A percentile compares a stretch with the other conserved stretches of the same genome.
These are phyloP conservation scores for Alternaria ethzedia DNA, from an alignment of 2,329 filamentous ascomycete genomes.

Conservation along the genomic window DNA sequence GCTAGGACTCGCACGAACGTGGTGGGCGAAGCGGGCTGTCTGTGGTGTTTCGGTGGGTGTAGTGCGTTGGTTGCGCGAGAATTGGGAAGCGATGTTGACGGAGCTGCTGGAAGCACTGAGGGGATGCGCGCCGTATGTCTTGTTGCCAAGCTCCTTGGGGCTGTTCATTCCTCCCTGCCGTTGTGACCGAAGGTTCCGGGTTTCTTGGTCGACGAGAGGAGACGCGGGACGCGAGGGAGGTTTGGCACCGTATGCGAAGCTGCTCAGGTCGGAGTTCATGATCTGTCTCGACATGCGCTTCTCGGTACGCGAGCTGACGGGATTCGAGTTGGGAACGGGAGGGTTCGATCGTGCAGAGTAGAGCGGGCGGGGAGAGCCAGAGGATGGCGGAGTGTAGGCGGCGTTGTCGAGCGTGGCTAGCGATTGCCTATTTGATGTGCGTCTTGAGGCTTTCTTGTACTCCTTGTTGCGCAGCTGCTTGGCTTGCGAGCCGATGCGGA, in stretches of 20 bases:
- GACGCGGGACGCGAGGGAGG: conserved; percentile 73
- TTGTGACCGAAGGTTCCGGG: conserved; percentile 59
- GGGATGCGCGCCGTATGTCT: conserved; percentile 63
- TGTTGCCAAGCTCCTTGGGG: conserved; percentile 60
- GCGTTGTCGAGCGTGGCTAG: conserved; percentile 77
- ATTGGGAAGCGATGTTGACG: conserved; percentile 55
- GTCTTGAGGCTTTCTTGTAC: conserved; percentile 64
- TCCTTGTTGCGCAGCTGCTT: conserved; percentile 58
- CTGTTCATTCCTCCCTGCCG: conserved; percentile 66
- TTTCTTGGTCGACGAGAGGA: conserved; percentile 67
- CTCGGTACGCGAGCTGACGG: conserved; percentile 50
- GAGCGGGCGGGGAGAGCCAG: conserved; percentile 68
- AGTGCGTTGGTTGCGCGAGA: conserved; percentile 41
- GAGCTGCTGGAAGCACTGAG: conserved; percentile 61
- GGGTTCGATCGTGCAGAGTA: conserved; percentile 59
- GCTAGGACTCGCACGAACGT: conserved; percentile 82
- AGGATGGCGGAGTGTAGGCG: conserved; percentile 66
- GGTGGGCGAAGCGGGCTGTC: conserved; percentile 67
- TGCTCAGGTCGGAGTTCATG: conserved; percentile 50
- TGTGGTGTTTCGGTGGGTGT: conserved; percentile 70
- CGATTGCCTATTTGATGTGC: conserved; percentile 80
- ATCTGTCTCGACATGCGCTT: conserved; percentile 58
- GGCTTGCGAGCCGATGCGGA: conserved; percentile 70
- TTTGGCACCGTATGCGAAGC: conserved; percentile 58
- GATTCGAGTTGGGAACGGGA: conserved; percentile 36